Conservation (phyloP, 1,284 basidiomycete species). For the Phaffia rhodozyma region DNA sequence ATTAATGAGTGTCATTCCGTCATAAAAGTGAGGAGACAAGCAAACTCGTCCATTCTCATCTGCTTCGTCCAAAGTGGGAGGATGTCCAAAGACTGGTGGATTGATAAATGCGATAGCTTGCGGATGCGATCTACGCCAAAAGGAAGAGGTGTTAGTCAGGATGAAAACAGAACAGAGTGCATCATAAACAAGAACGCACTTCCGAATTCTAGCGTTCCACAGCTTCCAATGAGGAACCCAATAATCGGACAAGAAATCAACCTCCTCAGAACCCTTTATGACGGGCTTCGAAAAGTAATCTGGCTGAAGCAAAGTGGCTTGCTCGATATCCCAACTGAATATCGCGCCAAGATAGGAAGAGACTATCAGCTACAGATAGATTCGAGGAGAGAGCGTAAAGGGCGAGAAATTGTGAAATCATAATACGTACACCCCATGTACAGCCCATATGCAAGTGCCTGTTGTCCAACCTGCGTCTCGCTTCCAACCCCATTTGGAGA, state of each 20-base stretch:
- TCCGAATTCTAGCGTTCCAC: background rate
- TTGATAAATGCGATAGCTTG: conserved; percentile 10
- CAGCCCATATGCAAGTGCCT: conserved; percentile 80
- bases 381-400: background rate
- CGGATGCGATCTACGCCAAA: background rate
- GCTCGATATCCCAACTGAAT: background rate
- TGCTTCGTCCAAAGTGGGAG: background rate
- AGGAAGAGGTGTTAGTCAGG: background rate
- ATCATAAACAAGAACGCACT: background rate
- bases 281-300: background rate
- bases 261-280: background rate
- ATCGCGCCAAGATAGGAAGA: background rate
- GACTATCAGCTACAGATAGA: background rate
- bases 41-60: conserved; percentile 4
- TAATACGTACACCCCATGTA: conserved; percentile 73
- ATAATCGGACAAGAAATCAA: conserved; percentile 8
- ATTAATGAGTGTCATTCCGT: conserved; percentile 8
- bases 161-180: too few relatives aligned
- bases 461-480: conserved; percentile 64
- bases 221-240: conserved; percentile 6
- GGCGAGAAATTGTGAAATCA: background rate
- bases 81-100: conserved; percentile 4
- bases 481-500: conserved; percentile 60
- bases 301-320: background rate
- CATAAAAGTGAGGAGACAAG: conserved; percentile 8